Base-by-base conservation (phyloP, 805 yeast species). In the Jamesozyma piceae region DNA sequence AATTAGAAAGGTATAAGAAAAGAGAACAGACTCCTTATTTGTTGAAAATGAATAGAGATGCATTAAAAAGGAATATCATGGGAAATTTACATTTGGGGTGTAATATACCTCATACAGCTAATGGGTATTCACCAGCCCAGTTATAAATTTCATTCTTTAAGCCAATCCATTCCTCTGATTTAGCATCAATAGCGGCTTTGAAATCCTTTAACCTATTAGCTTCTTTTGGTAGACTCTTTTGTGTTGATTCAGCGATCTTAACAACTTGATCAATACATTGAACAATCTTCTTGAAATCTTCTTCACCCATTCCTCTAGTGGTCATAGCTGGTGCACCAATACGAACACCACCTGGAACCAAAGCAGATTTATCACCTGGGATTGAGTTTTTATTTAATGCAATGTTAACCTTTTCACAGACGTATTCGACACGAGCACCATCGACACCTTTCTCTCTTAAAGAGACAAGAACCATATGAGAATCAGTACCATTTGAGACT, bases 291-390 rank as follows among this genome's bases (percentile, higher is more conserved):
- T 67, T 74, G 66, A 90, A 92, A 63, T 92, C 97, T 46, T 71
- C 80, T 65, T 84, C 88, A 46, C 88, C 84, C 57, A 88, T 77
- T 53, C 98, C 98, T 72, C 98, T 86, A 46, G 97, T 86, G 50
- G 96, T 78, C 97, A 90, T 90, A 44, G 97, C 97, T 52, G 98
- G 98, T 40, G 98, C 84, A 61, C 98, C 98, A 49, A 90, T 82
- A 72, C 98, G 84, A 51, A 90, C 78, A 65, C 98, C 98, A 57
- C 95, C 90, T 63, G 98, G 97, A 50, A 88, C 90, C 50, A 90
- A 75, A 42, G 97, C 97, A 36, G 95, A 83, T 68, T 83, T 86
- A 71, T 90, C 98, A 63, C 97, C 97, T 49, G 98, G 97, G 51
- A 90, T 87, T 37, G 98, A 82, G 78, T 92, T 92, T 72, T 92